Base-by-base conservation (phyloP, 2,329 filamentous ascomycete species). In the Beauveria bassiana region DNA sequence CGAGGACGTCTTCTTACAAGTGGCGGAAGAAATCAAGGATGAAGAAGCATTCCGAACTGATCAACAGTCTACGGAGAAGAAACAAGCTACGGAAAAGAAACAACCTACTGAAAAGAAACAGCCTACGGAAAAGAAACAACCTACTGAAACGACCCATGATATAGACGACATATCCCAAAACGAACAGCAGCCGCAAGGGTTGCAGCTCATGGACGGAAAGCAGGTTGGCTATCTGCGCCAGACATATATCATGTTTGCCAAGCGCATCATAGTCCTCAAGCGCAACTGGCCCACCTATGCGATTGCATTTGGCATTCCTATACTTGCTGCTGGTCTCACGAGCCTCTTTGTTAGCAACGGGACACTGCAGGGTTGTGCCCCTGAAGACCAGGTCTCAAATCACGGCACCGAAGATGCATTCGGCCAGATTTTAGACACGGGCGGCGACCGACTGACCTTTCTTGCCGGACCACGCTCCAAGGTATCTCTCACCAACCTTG, bases 1-100 rank as follows among this genome's bases (percentile, higher is more conserved):
- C 46, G 93, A 97, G 71, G 92, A 96, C 66, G 92, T 96, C 0
- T 97, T 97, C 73, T 76, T 97, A 26, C 87, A 90, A 65, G 80
- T 96, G 45, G 91, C 92, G 0, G 90, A 93, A 69, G 92, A 96
- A 71, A 82, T 91, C 63, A 81, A 79, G 61, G 80, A 80, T 6
- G 83, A 88, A 65, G 73, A 72, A 53, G 67, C 69, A 12, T 70
- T 72, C 59, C 66, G 65, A 2, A 64, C 59, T 2, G 55, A 61
- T n/a, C 69, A 69, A 10, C 69, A 42, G 46, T 7, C 38, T 52
- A 10, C 65, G 2, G 72, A 71, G 59, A 70, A 64, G 56, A 28
- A 69, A 10, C 69, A 42, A 43, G 3, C 31, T 50, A 14, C 65
- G 2, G 72, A 72, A 60, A 70, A 64, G 56, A 34, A 69, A 10